Evolutionary conservation across 1,284 basidiomycete genomes (phyloP), one percentile per base, ranked within the genome.

Genomic region (Volvariella surrecta): DNA sequence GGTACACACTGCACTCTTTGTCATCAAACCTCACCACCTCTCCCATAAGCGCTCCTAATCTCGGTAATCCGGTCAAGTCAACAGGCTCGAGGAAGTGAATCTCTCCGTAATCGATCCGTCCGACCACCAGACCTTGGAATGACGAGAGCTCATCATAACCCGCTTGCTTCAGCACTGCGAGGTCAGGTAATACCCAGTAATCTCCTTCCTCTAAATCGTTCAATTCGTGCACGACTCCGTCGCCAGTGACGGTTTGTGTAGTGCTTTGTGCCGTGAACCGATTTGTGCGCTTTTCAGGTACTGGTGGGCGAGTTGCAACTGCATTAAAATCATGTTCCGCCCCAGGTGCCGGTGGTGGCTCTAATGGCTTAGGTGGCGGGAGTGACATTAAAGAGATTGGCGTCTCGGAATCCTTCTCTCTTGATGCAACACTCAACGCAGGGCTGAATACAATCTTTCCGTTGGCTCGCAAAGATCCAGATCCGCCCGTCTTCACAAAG

Each of bases 1-100:
- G 92, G 62, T 99, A 99, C 40, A 99, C 92, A 45, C 79, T 83
- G 55, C 89, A 89, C 60, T 96, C 90, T 67, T 89, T 89, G 59
- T 91, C 83, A 47, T 92, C 87, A 58, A 99, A 93, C 42, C 85
- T 75, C 32, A 99, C 80, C 48, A 93, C 74, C 45, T 83, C 79
- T n/a, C 94, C 96, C 3, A 92, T 71, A 22, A 99, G 74, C 44
- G 84, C 82, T 18, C 80, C 76, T 37, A 99, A 75, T 54, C 84
- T 86, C 15, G 81, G 70, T 40, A 97, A 70, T 17, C 83, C 82
- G 15, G 93, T 97, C 45, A 99, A 75, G 59, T 99, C 93, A 45
- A 99, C 95, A 0, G 90, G 81, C 47, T 92, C 83, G 37, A 92
- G 68, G 74, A 97, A 99, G 35, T 80, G 76, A 53, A 99, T 85